Base-by-base conservation (phyloP, 352 stramenopile genomes). In the Blastocystis hominis region DNA sequence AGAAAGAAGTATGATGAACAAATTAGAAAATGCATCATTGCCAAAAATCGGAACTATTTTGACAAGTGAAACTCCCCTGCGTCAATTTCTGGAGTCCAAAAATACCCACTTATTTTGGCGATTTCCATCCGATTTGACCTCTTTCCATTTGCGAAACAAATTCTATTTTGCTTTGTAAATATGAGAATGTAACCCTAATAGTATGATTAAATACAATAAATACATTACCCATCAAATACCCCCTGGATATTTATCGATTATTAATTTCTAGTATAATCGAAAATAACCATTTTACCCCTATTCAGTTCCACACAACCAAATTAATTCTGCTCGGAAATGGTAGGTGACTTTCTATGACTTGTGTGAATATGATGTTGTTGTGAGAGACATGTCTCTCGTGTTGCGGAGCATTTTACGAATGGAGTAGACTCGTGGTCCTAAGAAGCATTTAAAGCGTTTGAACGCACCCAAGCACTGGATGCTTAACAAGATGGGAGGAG, bases 381-480 rank as follows among this genome's bases (percentile, higher is more conserved):
- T 30, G 24, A 30, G 24, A 30, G 24, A 30, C 24, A 30, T 30
- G 24, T 30, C 24, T 30, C 24, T 30, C 24, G 24, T 30, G 24
- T 30, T 30, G 24, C 24, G 24, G 24, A 30, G 24, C 24, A 30
- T 30, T 30, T 30, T 30, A 30, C 24, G 24, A 30, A 30, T 30
- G 24, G 24, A 30, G n/a, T 88, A 90, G 93, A 89, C 92, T 90
- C 92, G 93, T 86, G 93, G 93, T 90, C 93, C 93, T 34, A 94
- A 95, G 92, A 96, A 96, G 90, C 94, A 97, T 89, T 91, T 96
- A 69, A 97, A 97, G 93, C 92, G 94, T 84, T 92, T 97, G 88
- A 93, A 95, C 94, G 93, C 94, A 50, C 94, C 94, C 77, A 91
- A 91, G 68, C 92, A 96, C 89, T 97, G 94, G 94, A 95, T 96